phyloP scores from a whole-genome alignment of 306 rosid species.

The Pterocarpus macrocarpus region DNA sequence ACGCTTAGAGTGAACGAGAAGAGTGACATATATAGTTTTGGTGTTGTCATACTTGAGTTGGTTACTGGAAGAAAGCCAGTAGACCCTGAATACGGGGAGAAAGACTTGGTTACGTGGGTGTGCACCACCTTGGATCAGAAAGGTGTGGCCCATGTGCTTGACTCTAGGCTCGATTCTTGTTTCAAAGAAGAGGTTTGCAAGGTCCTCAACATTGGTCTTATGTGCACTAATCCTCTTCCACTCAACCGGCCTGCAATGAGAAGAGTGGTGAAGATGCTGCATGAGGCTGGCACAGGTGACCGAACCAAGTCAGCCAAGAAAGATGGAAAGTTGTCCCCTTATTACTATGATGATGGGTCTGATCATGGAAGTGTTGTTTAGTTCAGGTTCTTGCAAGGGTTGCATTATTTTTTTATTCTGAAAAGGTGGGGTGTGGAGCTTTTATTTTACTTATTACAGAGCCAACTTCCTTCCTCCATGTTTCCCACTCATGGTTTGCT shows the following conservation, averaged over 20 bases:
- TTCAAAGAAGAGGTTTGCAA: slow-evolving; percentile 80
- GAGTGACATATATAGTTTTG: slow-evolving; percentile 94
- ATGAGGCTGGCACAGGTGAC: slow-evolving; percentile 62
- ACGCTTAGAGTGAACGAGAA: slow-evolving; percentile 93
- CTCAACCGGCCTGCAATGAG: slow-evolving; percentile 77
- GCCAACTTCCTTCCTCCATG: slow-evolving; percentile 38
- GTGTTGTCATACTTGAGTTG: slow-evolving; percentile 87
- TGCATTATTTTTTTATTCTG: slow-evolving; percentile 15
- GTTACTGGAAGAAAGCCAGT: slow-evolving; percentile 77
- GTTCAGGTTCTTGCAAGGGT: slow-evolving; percentile 25
- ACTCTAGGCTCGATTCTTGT: slow-evolving; percentile 73
- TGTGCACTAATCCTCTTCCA: slow-evolving; percentile 95
- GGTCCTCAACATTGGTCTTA: slow-evolving; percentile 85
- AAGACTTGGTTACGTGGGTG: slow-evolving; percentile 91
- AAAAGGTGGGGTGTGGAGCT: background rate
- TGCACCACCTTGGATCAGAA: slow-evolving; percentile 84
- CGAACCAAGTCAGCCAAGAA: slow-evolving; percentile 48
- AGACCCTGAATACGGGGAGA: slow-evolving; percentile 91
- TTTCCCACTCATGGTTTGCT: slow-evolving; percentile 41
- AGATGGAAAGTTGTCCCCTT: slow-evolving; percentile 72
- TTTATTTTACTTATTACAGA: slow-evolving; percentile 34
- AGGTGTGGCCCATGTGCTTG: slow-evolving; percentile 77
- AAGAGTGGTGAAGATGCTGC: slow-evolving; percentile 75
- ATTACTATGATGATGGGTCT: slow-evolving; percentile 71
- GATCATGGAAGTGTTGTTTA: slow-evolving; percentile 80